phyloP scores from a whole-genome alignment of 495 filamentous ascomycete genomes.

The Penicillium simplicissimum region DNA sequence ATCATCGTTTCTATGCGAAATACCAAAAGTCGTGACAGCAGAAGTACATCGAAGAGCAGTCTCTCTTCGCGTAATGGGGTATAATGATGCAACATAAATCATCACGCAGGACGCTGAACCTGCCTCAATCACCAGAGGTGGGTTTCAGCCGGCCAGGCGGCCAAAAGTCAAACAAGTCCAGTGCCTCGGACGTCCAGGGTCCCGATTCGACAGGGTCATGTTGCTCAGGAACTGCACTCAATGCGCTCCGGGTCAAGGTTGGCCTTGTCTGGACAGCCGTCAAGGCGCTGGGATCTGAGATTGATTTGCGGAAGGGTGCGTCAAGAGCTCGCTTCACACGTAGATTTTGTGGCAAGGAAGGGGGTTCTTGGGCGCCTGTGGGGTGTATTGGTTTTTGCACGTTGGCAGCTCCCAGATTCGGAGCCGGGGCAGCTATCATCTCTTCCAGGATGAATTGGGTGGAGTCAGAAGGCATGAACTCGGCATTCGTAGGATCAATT shows the following conservation, averaged over 20 bases:
- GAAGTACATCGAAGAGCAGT: not conserved
- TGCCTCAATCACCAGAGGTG: constrained; percentile 7
- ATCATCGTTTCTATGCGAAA: constrained; percentile 15
- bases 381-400: not conserved
- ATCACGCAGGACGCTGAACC: not conserved
- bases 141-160: constrained; percentile 43
- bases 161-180: constrained; percentile 61
- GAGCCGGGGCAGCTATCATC: constrained; percentile 19
- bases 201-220: constrained; percentile 30
- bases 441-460: constrained; percentile 39
- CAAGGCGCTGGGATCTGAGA: constrained; percentile 38
- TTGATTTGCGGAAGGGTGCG: constrained; percentile 37
- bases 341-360: constrained; percentile 4
- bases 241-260: constrained; percentile 21
- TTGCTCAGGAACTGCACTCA: constrained; percentile 17
- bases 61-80: not conserved
- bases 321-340: constrained; percentile 17
- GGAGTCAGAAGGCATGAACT: constrained; percentile 33
- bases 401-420: not conserved
- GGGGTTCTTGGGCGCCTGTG: not conserved
- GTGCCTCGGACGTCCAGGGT: constrained; percentile 60
- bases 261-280: constrained; percentile 17
- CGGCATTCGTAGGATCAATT: constrained; percentile 16
- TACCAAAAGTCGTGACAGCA: not conserved
- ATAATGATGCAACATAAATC: constrained; percentile 2